phyloP scores from a whole-genome alignment of 2,329 filamentous ascomycete species.

The Diplodia corticola region DNA sequence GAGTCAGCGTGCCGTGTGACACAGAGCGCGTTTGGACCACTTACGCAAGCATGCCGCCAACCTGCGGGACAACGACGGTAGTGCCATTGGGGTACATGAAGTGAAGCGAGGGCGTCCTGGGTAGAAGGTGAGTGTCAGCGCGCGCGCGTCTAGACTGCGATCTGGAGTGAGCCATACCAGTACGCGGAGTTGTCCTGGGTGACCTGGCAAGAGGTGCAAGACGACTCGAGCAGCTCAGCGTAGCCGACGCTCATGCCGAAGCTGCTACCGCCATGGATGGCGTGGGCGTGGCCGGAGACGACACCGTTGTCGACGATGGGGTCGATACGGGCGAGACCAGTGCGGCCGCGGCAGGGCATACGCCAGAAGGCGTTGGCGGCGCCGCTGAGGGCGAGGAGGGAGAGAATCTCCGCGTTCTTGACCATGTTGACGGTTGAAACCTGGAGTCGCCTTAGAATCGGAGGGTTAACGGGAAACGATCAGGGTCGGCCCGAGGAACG shows the following conservation, averaged over 20 bases:
- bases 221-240: conserved; percentile 60
- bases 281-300: conserved; percentile 63
- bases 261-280: conserved; percentile 65
- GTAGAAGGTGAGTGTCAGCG: background rate
- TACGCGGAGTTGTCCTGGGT: conserved; percentile 70
- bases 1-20: conserved; percentile 44
- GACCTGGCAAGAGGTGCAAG: conserved; percentile 70
- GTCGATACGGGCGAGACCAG: conserved; percentile 62
- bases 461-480: background rate
- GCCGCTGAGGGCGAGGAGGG: conserved; percentile 36
- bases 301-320: conserved; percentile 65
- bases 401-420: conserved; percentile 21
- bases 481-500: conserved; percentile 11
- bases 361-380: conserved; percentile 66
- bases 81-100: conserved; percentile 64
- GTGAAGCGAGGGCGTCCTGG: conserved; percentile 64
- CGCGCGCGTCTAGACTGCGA: background rate
- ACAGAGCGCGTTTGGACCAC: background rate
- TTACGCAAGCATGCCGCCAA: conserved; percentile 45
- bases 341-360: conserved; percentile 66
- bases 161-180: conserved; percentile 49
- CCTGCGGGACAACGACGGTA: conserved; percentile 64
- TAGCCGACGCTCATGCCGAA: conserved; percentile 66
- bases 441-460: background rate
- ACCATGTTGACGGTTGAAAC: background rate